Percentiles rank a stretch among this genome's conserved stretches.
Evolutionary conservation across 2,329 filamentous ascomycete genomes (phyloP).

Genomic region (Phialocephala subalpina): DNA sequence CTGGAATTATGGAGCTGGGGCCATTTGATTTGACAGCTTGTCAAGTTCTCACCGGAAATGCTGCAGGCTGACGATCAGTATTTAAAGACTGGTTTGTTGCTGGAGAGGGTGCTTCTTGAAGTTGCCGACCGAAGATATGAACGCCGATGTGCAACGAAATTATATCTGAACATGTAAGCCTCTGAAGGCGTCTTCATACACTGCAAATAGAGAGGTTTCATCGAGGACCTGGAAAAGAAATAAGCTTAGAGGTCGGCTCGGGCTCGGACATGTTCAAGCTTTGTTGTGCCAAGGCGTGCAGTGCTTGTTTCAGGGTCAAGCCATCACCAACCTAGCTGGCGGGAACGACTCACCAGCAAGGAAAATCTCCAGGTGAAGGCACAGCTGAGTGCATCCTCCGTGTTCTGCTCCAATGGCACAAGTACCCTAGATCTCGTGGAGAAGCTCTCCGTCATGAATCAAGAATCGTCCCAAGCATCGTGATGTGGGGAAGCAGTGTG

Average conservation of each 20-base stretch:
- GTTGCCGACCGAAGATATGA: neutral
- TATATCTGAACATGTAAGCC: neutral
- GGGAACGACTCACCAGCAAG: neutral
- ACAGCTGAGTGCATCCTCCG: neutral
- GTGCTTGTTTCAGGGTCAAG: slow-evolving; percentile 7
- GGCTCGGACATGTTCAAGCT: slow-evolving; percentile 3
- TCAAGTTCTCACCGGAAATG: neutral
- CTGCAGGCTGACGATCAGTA: neutral
- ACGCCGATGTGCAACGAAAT: neutral
- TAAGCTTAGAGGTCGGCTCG: neutral
- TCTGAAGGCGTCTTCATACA: neutral
- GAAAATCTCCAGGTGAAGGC: neutral
- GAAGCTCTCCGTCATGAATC: neutral
- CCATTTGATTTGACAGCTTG: neutral
- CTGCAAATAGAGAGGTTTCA: neutral
- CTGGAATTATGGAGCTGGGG: neutral
- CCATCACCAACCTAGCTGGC: neutral
- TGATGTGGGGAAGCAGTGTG: neutral
- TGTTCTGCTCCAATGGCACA: neutral
- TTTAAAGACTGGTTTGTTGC: neutral
- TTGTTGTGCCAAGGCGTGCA: neutral
- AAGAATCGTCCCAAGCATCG: neutral
- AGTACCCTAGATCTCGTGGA: neutral
- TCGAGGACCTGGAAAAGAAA: neutral
- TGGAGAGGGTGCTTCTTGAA: neutral